A percentile compares a stretch with the other conserved stretches of the same genome.
These are phyloP conservation scores for Dothideomycetes sp. DNA, from an alignment of 2,329 filamentous ascomycete genomes.

Conservation along the genomic window DNA sequence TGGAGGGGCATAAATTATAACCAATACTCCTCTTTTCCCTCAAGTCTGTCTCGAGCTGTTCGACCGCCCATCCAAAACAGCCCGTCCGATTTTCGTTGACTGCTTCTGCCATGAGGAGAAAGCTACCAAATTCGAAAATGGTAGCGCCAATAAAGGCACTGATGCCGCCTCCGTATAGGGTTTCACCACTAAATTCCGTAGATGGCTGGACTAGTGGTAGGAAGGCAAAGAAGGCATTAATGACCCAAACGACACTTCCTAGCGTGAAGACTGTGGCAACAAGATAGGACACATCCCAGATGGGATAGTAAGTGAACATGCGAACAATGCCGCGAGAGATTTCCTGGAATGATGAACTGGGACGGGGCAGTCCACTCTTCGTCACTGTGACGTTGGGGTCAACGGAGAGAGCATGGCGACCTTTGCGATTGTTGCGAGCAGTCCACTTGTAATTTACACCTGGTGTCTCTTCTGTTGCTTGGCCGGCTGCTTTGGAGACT, in stretches of 20 bases:
- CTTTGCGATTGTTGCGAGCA: slow-evolving; percentile 32
- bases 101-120: slow-evolving; percentile 55
- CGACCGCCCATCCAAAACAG: slow-evolving; percentile 60
- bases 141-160: slow-evolving; percentile 57
- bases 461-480: too few relatives aligned
- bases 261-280: slow-evolving; percentile 44
- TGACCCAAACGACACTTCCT: slow-evolving; percentile 33
- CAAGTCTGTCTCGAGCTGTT: too few relatives aligned
- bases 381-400: slow-evolving; percentile 15
- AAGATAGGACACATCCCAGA: slow-evolving; percentile 48
- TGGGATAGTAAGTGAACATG: slow-evolving; percentile 40
- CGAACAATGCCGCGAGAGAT: slow-evolving; percentile 28
- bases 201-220: slow-evolving; percentile 45
- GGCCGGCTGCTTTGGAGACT: too few relatives aligned
- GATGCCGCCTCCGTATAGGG: slow-evolving; percentile 45
- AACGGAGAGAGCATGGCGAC: slow-evolving; percentile 27
- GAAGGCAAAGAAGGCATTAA: slow-evolving; percentile 54
- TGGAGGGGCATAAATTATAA: too few relatives aligned
- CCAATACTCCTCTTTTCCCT: too few relatives aligned
- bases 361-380: too few relatives aligned
- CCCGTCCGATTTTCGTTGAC: slow-evolving; percentile 54
- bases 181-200: slow-evolving; percentile 45
- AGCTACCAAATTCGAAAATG: slow-evolving; percentile 52
- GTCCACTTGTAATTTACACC: slow-evolving; percentile 29
- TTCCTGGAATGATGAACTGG: slow-evolving; percentile 21